These are phyloP conservation scores for Chaetoceros muelleri DNA, from an alignment of 108 stramenopile genomes.

Conservation along the genomic window DNA sequence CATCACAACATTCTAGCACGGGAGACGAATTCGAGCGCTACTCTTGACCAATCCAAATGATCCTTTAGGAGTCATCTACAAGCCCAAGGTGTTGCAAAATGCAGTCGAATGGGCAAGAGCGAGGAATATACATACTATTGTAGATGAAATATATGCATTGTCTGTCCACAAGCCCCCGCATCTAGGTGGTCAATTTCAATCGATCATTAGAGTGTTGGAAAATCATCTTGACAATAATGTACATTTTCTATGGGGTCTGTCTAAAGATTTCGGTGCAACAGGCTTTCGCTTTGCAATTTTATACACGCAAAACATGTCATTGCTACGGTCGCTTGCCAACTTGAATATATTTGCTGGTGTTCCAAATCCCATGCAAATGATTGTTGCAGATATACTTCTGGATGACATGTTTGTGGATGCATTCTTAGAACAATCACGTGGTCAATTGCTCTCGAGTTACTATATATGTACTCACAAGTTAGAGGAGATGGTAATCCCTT, in stretches of 20 bases:
- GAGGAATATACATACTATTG: slow-evolving; percentile 61
- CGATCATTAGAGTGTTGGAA: slow-evolving; percentile 41
- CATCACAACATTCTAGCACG: neutral
- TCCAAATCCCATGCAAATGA: slow-evolving; percentile 72
- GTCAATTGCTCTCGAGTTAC: slow-evolving; percentile 40
- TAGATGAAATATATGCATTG: slow-evolving; percentile 88
- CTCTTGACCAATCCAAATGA: slow-evolving; percentile 88
- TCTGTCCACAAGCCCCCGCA: slow-evolving; percentile 18
- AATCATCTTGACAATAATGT: slow-evolving; percentile 67
- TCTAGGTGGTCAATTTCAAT: slow-evolving; percentile 31
- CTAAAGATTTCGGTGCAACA: slow-evolving; percentile 86
- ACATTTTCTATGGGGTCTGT: slow-evolving; percentile 81
- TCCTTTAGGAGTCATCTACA: slow-evolving; percentile 75
- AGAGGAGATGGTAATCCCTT: slow-evolving; percentile 77
- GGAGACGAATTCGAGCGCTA: slow-evolving; percentile 54
- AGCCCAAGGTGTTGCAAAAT: slow-evolving; percentile 30
- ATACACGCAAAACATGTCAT: slow-evolving; percentile 68
- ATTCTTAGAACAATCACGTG: slow-evolving; percentile 50
- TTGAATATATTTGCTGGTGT: slow-evolving; percentile 67
- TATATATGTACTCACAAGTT: slow-evolving; percentile 44
- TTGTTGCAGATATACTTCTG: slow-evolving; percentile 57
- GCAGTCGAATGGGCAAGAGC: slow-evolving; percentile 63
- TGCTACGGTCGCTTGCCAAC: slow-evolving; percentile 48
- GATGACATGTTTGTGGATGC: slow-evolving; percentile 71
- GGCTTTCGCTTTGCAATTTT: slow-evolving; percentile 80